Evolutionary conservation across 768 basidiomycete species (phyloP), one percentile per base, ranked within the genome.

Genomic region (Trametes punicea): DNA sequence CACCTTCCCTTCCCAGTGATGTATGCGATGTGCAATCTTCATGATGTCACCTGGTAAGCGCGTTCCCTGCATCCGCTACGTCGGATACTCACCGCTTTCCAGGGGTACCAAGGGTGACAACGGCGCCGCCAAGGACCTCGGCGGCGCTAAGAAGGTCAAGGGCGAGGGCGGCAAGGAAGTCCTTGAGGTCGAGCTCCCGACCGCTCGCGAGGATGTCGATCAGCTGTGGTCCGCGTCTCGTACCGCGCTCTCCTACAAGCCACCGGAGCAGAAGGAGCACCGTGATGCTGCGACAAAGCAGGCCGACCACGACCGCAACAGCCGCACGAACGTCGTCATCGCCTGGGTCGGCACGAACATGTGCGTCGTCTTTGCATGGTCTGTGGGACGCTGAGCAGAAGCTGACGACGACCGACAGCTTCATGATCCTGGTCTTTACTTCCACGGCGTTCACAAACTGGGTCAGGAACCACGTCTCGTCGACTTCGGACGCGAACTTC

Each of bases 101-200:
- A 81, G 81, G 93, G 93, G 93, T 57, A 95, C 93, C 26, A 93
- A 95, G 67, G 93, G 93, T 59, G 91, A 94, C 73, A 93, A 94
- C 63, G 88, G 89, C 36, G 75, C 91, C 10, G 74, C 84, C 13
- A 94, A 95, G 71, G 93, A 96, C 68, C 80, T 96, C 10, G 93
- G 93, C 54, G 84, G 87, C 9, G 93, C 92, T 1, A 94, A 93
- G 78, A 94, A 93, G 70, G 77, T 92, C 57, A 87, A 90, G 74
- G 83, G 81, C 51, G 85, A 87, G 31, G 85, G 87, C 67, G 93
- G 93, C 48, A 88, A 94, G 64, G 89, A 89, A 42, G 74, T 94
- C 64, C 81, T 93, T 74, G 93, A 94, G 70, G 88, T 95, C 42
- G 88, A 91, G 64, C 67, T 96, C 13, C 87, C 88, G 0, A 90